These are phyloP conservation scores for Penicillium lividum DNA, from an alignment of 495 filamentous ascomycete species.

Conservation along the genomic window DNA sequence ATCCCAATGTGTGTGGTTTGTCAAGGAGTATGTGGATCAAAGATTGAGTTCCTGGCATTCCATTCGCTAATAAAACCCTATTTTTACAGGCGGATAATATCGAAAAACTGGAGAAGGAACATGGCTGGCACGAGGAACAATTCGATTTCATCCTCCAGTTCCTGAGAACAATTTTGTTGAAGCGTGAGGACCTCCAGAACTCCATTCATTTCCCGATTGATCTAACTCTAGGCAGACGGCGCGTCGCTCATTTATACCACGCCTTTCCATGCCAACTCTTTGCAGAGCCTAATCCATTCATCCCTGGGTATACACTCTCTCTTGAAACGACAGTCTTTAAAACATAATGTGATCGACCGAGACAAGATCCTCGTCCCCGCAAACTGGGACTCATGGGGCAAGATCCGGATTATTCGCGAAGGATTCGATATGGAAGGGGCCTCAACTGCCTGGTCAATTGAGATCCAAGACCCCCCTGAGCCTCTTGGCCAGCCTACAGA, in stretches of 20 bases:
- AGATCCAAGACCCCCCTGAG: conserved; percentile 63
- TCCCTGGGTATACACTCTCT: conserved; percentile 88
- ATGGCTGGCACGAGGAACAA: conserved; percentile 89
- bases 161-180: conserved; percentile 79
- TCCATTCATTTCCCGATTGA: background rate
- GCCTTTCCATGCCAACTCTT: conserved; percentile 71
- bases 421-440: conserved; percentile 89
- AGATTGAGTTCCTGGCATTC: no score
- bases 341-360: conserved; percentile 93
- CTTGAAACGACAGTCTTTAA: conserved; percentile 76
- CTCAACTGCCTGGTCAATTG: conserved; percentile 79
- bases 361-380: conserved; percentile 93
- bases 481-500: conserved; percentile 28
- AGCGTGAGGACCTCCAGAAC: conserved; percentile 57
- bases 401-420: conserved; percentile 91
- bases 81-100: conserved; percentile 79
- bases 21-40: conserved; percentile 68
- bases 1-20: conserved; percentile 90
- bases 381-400: conserved; percentile 99
- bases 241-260: conserved; percentile 90
- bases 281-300: conserved; percentile 83
- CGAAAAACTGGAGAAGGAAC: conserved; percentile 80
- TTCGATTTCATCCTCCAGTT: conserved; percentile 92
- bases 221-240: conserved; percentile 62
- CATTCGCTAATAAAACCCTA: conserved; percentile 14